Evolutionary conservation across 208 protist genomes (phyloP).

Genomic region (Crithidia acanthocephali): DNA sequence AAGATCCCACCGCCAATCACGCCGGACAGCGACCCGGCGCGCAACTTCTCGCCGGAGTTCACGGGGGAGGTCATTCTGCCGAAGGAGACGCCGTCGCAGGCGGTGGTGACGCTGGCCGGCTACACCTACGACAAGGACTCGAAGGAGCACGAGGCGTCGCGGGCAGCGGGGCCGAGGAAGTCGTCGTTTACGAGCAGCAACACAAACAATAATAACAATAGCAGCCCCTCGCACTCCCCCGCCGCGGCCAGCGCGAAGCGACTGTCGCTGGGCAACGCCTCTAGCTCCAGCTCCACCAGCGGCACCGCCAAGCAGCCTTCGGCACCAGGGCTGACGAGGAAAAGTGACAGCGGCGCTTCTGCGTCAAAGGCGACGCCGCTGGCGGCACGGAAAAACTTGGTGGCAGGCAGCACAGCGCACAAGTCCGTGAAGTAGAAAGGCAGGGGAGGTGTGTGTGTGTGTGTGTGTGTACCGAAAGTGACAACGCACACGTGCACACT

Average conservation of each 20-base stretch:
- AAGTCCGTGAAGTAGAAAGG: conserved; percentile 9
- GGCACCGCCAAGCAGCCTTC: conserved; percentile 7
- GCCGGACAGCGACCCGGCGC: conserved; percentile 60
- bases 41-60: conserved; percentile 88
- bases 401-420: not conserved
- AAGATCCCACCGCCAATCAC: conserved; percentile 76
- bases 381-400: conserved; percentile 22
- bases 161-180: not conserved
- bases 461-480: not conserved
- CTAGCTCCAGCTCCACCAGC: conserved; percentile 13
- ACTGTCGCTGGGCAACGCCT: conserved; percentile 13
- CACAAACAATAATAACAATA: not conserved
- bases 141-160: conserved; percentile 4
- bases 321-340: not conserved
- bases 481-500: no score
- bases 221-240: not conserved
- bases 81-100: conserved; percentile 31
- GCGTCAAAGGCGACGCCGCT: conserved; percentile 3
- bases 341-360: not conserved
- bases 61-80: conserved; percentile 50
- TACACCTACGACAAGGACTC: conserved; percentile 70
- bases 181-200: not conserved
- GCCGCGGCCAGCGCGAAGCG: conserved; percentile 14
- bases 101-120: conserved; percentile 51
- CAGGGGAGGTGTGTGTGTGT: no score